phyloP scores from a whole-genome alignment of 768 basidiomycete species.

The Calocybe gangraenosa region DNA sequence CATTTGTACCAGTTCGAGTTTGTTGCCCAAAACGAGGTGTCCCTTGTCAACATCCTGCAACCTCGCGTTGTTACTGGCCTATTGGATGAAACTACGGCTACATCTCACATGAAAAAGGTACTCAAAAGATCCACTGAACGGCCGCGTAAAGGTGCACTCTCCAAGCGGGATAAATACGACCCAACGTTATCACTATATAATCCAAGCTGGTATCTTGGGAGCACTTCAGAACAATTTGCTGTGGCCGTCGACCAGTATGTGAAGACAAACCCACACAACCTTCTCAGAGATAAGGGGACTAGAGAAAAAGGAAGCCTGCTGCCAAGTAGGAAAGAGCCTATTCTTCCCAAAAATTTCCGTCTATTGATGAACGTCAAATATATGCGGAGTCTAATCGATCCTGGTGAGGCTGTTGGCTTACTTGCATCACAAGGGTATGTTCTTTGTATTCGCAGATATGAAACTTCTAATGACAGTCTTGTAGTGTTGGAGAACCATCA shows the following conservation, averaged over 20 bases:
- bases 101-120: slow-evolving; percentile 83
- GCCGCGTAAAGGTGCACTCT: slow-evolving; percentile 32
- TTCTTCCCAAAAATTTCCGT: slow-evolving; percentile 61
- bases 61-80: slow-evolving; percentile 54
- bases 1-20: slow-evolving; percentile 94
- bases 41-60: slow-evolving; percentile 68
- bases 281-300: slow-evolving; percentile 36
- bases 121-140: slow-evolving; percentile 64
- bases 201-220: slow-evolving; percentile 79
- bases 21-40: slow-evolving; percentile 78
- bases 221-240: slow-evolving; percentile 91
- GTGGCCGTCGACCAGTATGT: slow-evolving; percentile 74
- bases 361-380: slow-evolving; percentile 89
- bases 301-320: slow-evolving; percentile 22
- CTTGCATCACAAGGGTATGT: slow-evolving; percentile 94
- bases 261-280: slow-evolving; percentile 60
- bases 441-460: neutral
- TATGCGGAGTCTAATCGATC: slow-evolving; percentile 89
- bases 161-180: slow-evolving; percentile 57
- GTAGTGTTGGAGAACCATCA: slow-evolving; percentile 96
- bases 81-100: slow-evolving; percentile 66
- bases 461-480: neutral
- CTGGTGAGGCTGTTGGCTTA: slow-evolving; percentile 97
- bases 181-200: slow-evolving; percentile 74
- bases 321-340: slow-evolving; percentile 39